Evolutionary conservation across 768 basidiomycete species (phyloP), one percentile per base, ranked within the genome.

Genomic region (Tricholoma terreum): DNA sequence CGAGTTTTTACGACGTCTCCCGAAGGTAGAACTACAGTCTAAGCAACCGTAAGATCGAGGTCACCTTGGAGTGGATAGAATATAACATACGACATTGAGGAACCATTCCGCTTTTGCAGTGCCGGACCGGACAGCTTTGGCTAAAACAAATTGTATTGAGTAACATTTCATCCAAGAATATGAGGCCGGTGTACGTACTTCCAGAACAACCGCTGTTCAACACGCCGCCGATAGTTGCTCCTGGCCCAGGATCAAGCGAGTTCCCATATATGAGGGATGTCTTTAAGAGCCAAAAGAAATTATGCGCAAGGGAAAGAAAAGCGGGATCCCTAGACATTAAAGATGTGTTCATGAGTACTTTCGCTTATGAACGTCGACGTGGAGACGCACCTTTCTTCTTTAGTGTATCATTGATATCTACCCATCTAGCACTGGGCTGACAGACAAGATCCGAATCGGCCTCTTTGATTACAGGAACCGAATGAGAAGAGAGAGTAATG

Each of bases 21-120:
- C 5, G 84, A 85, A 2, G 94, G 91, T 2, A 96, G 82, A 0
- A 97, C 94, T 1, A 94, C 89, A 0, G 92, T 96, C 87, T 94
- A 58, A 21, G 2, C 19, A 21, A 21, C n/a, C 4, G 7, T 36
- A 38, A 52, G 17, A 36, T 52, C 6, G 21, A 12, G n/a, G 31
- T 34, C n/a, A 51, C 10, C 22, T 33, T 12, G n/a, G n/a, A n/a
- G n/a, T n/a, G n/a, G n/a, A 17, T 10, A 7, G 30, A 21, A 17
- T 1, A 6, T 27, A 17, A 17, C 17, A 53, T 33, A 30, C 48
- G 30, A 82, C 82, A 62, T 94, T 94, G 38, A 95, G 74, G 65
- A 95, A 92, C 93, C 92, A 94, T 73, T 94, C 92, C 0, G 78
- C 90, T 67, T 88, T 92, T 0, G 92, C 92, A 7, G 92, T 95